Percentiles rank a stretch among this genome's conserved stretches.
Conservation (phyloP, 2,329 filamentous ascomycete genomes). For the Nannizzia gypsea region DNA sequence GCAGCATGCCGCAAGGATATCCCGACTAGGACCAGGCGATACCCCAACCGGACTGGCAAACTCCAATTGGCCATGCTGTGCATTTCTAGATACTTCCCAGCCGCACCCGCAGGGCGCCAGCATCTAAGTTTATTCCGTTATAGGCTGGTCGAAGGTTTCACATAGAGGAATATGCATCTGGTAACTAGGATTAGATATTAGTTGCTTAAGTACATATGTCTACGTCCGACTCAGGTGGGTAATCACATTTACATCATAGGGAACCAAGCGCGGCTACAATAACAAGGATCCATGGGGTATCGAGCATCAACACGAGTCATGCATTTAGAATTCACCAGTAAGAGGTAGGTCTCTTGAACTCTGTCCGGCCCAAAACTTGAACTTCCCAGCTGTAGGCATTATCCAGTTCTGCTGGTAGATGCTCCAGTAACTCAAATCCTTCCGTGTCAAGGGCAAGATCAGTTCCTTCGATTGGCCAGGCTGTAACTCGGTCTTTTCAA, state of each 20-base stretch:
- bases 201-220: background rate
- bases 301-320: background rate
- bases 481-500: conserved; percentile 39
- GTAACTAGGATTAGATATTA: background rate
- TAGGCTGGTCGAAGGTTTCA: background rate
- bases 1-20: background rate
- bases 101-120: background rate
- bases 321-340: conserved; percentile 11
- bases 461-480: conserved; percentile 33
- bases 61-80: background rate
- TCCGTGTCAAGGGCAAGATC: conserved; percentile 34
- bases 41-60: no score
- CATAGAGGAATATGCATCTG: background rate
- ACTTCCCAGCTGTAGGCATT: conserved; percentile 18
- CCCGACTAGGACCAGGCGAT: no score
- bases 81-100: background rate
- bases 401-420: conserved; percentile 26
- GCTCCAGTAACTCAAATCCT: conserved; percentile 30
- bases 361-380: conserved; percentile 18
- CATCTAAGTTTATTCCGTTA: background rate
- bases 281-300: background rate
- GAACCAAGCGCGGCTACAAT: background rate
- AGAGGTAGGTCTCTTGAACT: conserved; percentile 21
- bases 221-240: background rate
- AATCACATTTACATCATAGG: background rate